Conservation (phyloP, 169 alveolate species). For the Eimeria sp. region DNA sequence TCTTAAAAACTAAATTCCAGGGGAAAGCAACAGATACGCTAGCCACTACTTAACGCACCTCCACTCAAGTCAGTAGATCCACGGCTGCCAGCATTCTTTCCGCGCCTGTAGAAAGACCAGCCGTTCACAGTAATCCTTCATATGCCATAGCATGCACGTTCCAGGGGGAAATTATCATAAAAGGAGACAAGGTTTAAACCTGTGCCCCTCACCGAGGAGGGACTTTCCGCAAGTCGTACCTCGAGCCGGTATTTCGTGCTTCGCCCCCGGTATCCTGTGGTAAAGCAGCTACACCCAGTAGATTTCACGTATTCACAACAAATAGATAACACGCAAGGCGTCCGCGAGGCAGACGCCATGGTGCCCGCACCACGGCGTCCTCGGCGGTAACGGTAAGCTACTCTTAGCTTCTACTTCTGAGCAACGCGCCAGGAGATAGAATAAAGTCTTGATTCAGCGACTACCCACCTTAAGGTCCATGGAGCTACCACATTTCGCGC, state of each 20-base stretch:
- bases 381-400: neutral
- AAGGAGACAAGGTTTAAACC: neutral
- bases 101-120: conserved; percentile 29
- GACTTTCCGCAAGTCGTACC: conserved; percentile 2
- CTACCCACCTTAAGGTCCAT: conserved; percentile 61
- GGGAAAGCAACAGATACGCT: neutral
- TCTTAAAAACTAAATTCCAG: neutral
- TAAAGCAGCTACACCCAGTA: neutral
- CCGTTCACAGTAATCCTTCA: neutral
- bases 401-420: neutral
- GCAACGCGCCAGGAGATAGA: neutral
- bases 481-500: conserved; percentile 52
- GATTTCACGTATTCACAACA: neutral
- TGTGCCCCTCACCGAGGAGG: neutral
- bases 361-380: neutral
- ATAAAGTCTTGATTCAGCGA: neutral
- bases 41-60: conserved; percentile 3
- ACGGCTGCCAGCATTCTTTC: conserved; percentile 13
- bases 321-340: neutral
- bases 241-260: conserved; percentile 5
- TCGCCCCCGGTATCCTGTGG: conserved; percentile 42
- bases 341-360: neutral
- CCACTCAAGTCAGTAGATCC: conserved; percentile 11
- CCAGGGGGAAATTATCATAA: neutral
- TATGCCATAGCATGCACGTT: neutral